phyloP scores from a whole-genome alignment of 164 flowering plant genomes.

The Vitis labrusca region DNA sequence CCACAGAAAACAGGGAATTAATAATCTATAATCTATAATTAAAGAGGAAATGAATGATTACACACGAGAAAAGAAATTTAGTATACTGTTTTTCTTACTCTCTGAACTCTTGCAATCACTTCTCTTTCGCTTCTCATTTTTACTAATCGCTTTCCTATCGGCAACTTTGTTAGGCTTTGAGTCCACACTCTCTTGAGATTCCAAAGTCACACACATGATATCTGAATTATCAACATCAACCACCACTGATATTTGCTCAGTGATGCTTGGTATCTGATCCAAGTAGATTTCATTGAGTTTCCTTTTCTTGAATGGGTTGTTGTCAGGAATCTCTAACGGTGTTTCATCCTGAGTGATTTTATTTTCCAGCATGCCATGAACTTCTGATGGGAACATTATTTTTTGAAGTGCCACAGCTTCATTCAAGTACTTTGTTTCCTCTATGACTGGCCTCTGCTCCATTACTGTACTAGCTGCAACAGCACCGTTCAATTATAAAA shows the following conservation, averaged over 20 bases:
- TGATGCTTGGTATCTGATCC: slow-evolving; percentile 5
- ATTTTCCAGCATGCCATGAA: slow-evolving; percentile 4
- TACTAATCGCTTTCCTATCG: slow-evolving; percentile 7
- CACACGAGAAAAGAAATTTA: slow-evolving; percentile 43
- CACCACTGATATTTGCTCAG: slow-evolving; percentile 24
- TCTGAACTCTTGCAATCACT: slow-evolving; percentile 19
- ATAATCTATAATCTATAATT: neutral
- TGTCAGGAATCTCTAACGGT: slow-evolving; percentile 38
- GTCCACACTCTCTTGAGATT: slow-evolving; percentile 57
- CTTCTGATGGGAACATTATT: slow-evolving; percentile 23
- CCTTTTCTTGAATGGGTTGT: slow-evolving; percentile 71
- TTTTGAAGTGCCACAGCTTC: slow-evolving; percentile 50
- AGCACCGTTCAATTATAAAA: neutral
- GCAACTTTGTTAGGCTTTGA: slow-evolving; percentile 33
- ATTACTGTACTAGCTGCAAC: slow-evolving; percentile 14
- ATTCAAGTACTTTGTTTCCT: slow-evolving; percentile 22
- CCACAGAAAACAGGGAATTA: neutral
- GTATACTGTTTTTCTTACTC: slow-evolving; percentile 29
- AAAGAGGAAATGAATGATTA: slow-evolving; percentile 12
- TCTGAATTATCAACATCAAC: slow-evolving; percentile 15
- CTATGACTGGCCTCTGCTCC: slow-evolving; percentile 22
- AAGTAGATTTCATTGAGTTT: slow-evolving; percentile 21
- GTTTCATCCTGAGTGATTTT: neutral
- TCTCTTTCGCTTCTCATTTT: slow-evolving; percentile 22
- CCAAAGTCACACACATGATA: slow-evolving; percentile 11